Evolutionary conservation across 1,284 basidiomycete genomes (phyloP).

Genomic region (Boletellus sp.): DNA sequence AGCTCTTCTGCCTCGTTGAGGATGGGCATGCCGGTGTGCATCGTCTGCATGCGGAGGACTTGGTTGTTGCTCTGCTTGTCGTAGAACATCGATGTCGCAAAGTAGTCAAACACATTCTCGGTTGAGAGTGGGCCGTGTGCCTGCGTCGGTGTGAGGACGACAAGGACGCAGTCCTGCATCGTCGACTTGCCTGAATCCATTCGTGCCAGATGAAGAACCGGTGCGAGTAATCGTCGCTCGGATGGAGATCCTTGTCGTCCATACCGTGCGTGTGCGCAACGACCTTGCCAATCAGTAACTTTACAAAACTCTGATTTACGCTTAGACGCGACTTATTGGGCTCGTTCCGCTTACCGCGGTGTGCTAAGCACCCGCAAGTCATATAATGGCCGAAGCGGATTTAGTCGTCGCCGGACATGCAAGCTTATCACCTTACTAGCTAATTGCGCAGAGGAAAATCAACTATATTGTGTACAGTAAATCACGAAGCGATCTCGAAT

Average conservation of each 20-base stretch:
- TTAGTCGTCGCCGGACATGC: too few relatives aligned
- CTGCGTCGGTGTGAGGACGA: slow-evolving; percentile 20
- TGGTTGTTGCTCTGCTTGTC: slow-evolving; percentile 89
- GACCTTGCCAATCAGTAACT: too few relatives aligned
- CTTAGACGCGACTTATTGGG: too few relatives aligned
- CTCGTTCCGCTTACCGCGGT: too few relatives aligned
- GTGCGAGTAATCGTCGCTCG: slow-evolving; percentile 73
- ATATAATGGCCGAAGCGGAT: too few relatives aligned
- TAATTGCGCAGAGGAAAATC: too few relatives aligned
- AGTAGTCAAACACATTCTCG: slow-evolving; percentile 83
- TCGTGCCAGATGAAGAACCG: slow-evolving; percentile 85
- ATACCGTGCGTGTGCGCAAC: slow-evolving; percentile 35
- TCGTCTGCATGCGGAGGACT: slow-evolving; percentile 84
- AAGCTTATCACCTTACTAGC: too few relatives aligned
- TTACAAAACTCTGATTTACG: too few relatives aligned
- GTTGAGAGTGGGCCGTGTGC: slow-evolving; percentile 71
- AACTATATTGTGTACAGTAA: too few relatives aligned
- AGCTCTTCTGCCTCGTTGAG: slow-evolving; percentile 77
- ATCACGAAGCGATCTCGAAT: too few relatives aligned
- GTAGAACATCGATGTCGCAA: slow-evolving; percentile 83
- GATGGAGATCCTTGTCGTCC: slow-evolving; percentile 72
- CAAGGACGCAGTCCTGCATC: neutral
- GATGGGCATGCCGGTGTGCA: slow-evolving; percentile 68
- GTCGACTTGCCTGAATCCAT: slow-evolving; percentile 63
- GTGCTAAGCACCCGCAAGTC: too few relatives aligned